Evolutionary conservation across 176 grass and related monocot genomes (phyloP).

Genomic region (Lolium multiflorum): DNA sequence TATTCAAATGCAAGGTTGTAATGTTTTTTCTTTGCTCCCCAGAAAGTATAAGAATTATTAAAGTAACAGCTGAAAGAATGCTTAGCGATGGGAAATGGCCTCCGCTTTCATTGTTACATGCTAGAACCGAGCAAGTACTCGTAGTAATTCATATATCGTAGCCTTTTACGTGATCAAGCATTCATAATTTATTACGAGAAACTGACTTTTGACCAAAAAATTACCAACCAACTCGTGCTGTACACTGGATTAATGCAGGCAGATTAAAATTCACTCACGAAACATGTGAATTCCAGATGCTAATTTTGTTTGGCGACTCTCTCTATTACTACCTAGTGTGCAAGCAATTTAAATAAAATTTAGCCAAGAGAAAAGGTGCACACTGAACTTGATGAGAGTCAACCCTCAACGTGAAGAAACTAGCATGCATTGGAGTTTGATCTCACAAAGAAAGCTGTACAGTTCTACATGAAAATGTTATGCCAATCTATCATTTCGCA

Average conservation of each 20-base stretch:
- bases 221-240: background rate
- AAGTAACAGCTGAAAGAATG: conserved; percentile 26
- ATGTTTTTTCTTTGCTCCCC: conserved; percentile 5
- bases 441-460: conserved; percentile 30
- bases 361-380: background rate
- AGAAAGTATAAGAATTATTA: background rate
- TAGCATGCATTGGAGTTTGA: conserved; percentile 11
- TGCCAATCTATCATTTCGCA: conserved; percentile 35
- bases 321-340: background rate
- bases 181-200: background rate
- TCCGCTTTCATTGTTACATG: conserved; percentile 1
- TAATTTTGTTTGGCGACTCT: background rate
- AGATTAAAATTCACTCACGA: conserved; percentile 9
- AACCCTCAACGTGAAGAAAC: background rate
- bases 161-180: background rate
- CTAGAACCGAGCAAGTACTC: background rate
- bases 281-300: background rate
- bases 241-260: background rate
- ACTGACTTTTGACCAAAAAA: conserved; percentile 1
- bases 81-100: conserved; percentile 19
- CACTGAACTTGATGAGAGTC: conserved; percentile 1
- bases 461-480: conserved; percentile 37
- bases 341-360: conserved; percentile 11
- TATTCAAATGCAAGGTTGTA: conserved; percentile 29
- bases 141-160: conserved; percentile 1